phyloP scores from a whole-genome alignment of 2,329 filamentous ascomycete genomes.

The Ophiostoma angusticollis region DNA sequence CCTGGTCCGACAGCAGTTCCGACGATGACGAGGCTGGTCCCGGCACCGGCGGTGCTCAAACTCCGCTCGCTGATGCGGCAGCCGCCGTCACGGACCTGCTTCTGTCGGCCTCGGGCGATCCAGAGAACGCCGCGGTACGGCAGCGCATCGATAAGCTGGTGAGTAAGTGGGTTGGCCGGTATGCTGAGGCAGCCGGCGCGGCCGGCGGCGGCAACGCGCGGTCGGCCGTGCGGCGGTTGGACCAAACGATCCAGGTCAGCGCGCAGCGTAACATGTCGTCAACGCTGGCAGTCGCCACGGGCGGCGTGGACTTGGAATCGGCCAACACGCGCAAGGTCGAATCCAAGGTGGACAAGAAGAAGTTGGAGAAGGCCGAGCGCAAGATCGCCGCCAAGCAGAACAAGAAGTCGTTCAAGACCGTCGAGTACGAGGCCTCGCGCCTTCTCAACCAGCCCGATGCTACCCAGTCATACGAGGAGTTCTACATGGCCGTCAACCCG shows the following conservation, averaged over 20 bases:
- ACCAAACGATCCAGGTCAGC: slow-evolving; percentile 90
- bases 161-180: slow-evolving; percentile 74
- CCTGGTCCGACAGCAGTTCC: slow-evolving; percentile 55
- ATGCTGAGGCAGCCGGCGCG: slow-evolving; percentile 39
- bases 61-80: slow-evolving; percentile 75
- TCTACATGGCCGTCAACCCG: slow-evolving; percentile 99
- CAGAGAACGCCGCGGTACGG: slow-evolving; percentile 54
- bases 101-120: slow-evolving; percentile 78
- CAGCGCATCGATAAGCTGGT: slow-evolving; percentile 71
- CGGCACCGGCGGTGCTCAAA: slow-evolving; percentile 32
- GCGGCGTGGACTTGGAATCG: slow-evolving; percentile 81
- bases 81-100: slow-evolving; percentile 76
- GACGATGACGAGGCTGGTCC: slow-evolving; percentile 52
- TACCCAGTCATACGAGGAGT: slow-evolving; percentile 92
- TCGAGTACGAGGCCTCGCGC: slow-evolving; percentile 91
- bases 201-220: slow-evolving; percentile 57
- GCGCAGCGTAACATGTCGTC: slow-evolving; percentile 93
- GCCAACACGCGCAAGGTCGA: slow-evolving; percentile 89
- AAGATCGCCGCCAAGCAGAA: slow-evolving; percentile 98
- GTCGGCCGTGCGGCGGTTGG: slow-evolving; percentile 61
- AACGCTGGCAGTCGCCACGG: slow-evolving; percentile 75
- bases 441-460: slow-evolving; percentile 73
- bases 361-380: slow-evolving; percentile 94
- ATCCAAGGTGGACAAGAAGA: slow-evolving; percentile 95
- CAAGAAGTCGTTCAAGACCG: slow-evolving; percentile 96